Evolutionary conservation across 2,329 filamentous ascomycete genomes (phyloP).

Genomic region (Ascochyta fabae): DNA sequence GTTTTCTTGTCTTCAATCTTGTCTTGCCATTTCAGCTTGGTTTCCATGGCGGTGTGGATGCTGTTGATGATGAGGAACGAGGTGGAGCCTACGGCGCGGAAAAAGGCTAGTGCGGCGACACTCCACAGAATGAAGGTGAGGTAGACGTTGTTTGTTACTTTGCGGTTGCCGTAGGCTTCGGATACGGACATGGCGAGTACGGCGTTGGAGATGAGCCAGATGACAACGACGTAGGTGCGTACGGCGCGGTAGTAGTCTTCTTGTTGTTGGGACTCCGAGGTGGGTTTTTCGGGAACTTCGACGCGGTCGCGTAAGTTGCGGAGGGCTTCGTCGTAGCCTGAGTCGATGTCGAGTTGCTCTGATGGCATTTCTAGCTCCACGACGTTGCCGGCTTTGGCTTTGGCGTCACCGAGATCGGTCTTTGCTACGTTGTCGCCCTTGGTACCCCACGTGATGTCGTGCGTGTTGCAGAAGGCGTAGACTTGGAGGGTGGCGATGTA

Average conservation of each 20-base stretch:
- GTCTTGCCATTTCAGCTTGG: slow-evolving; percentile 68
- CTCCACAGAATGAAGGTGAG: slow-evolving; percentile 92
- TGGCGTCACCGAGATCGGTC: slow-evolving; percentile 88
- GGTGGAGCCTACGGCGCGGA: slow-evolving; percentile 82
- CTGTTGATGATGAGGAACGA: slow-evolving; percentile 84
- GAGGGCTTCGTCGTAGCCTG: slow-evolving; percentile 94
- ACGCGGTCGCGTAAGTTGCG: slow-evolving; percentile 93
- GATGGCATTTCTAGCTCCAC: slow-evolving; percentile 98
- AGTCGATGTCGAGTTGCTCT: slow-evolving; percentile 97
- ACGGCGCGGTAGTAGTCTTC: slow-evolving; percentile 99
- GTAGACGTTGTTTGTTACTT: slow-evolving; percentile 85
- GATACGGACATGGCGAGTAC: slow-evolving; percentile 91
- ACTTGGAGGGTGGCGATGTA: slow-evolving; percentile 98
- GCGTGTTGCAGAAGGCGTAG: slow-evolving; percentile 98
- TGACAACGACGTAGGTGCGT: slow-evolving; percentile 95
- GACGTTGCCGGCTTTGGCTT: slow-evolving; percentile 73
- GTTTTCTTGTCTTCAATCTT: slow-evolving; percentile 41
- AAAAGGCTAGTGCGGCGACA: slow-evolving; percentile 84
- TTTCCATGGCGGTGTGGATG: slow-evolving; percentile 85
- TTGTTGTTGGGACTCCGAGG: slow-evolving; percentile 82
- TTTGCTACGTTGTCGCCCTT: slow-evolving; percentile 97
- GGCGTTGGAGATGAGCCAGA: slow-evolving; percentile 92
- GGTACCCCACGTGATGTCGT: slow-evolving; percentile 98
- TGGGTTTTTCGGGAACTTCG: slow-evolving; percentile 70
- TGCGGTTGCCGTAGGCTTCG: slow-evolving; percentile 77